phyloP scores from a whole-genome alignment of 768 basidiomycete species.

The Pulveroboletus sp. region DNA sequence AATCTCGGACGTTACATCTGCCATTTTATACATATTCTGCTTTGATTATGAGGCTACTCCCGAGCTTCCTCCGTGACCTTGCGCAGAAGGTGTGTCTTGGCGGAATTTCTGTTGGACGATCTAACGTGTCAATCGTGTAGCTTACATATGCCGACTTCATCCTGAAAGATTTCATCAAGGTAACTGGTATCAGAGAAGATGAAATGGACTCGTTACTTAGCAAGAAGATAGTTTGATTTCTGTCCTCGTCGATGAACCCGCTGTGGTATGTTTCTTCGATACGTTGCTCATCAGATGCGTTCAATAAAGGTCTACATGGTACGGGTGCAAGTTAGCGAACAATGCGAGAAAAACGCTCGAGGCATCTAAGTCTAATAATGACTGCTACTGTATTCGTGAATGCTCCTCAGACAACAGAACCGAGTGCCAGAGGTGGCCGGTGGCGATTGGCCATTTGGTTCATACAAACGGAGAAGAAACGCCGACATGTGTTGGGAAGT shows the following conservation, averaged over 20 bases:
- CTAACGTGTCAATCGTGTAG: constrained; percentile 37
- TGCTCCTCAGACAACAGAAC: too few relatives aligned
- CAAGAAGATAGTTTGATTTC: constrained; percentile 15
- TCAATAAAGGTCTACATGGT: too few relatives aligned
- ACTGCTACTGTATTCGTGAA: too few relatives aligned
- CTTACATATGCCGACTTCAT: constrained; percentile 64
- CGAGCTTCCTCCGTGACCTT: constrained; percentile 74
- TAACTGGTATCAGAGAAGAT: constrained; percentile 55
- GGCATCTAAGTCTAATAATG: too few relatives aligned
- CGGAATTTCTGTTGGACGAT: not conserved
- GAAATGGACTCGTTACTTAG: constrained; percentile 35
- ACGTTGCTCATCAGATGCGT: not conserved
- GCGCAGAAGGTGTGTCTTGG: constrained; percentile 61
- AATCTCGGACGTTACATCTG: constrained; percentile 65
- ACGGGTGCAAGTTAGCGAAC: too few relatives aligned
- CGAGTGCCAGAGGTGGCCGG: too few relatives aligned
- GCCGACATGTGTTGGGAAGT: too few relatives aligned
- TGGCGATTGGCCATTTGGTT: too few relatives aligned
- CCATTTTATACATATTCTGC: constrained; percentile 71
- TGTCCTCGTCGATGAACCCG: too few relatives aligned
- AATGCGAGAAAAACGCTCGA: too few relatives aligned
- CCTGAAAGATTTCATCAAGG: constrained; percentile 68
- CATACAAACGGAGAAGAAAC: too few relatives aligned
- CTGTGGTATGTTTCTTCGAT: too few relatives aligned
- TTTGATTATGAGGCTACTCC: constrained; percentile 54